These are phyloP conservation scores for Acanthamoeba pearcei DNA, from an alignment of 208 protist species.

Conservation along the genomic window DNA sequence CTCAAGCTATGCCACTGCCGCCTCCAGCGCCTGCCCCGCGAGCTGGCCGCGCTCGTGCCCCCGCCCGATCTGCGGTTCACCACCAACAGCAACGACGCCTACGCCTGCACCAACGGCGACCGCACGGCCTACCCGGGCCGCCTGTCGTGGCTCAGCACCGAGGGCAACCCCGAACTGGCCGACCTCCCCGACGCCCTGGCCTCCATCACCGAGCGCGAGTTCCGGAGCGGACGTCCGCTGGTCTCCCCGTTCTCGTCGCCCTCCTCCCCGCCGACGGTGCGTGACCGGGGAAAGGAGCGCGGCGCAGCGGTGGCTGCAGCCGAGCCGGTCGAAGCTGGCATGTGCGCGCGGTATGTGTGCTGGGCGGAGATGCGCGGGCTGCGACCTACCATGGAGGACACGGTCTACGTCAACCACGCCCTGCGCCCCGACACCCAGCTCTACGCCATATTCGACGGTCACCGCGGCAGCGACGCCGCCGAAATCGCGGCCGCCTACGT, in stretches of 20 bases:
- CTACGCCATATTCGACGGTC: conserved; percentile 69
- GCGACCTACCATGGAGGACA: conserved; percentile 72
- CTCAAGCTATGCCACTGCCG: conserved; percentile 68
- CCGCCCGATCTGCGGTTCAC: not conserved
- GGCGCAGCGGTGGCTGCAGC: not conserved
- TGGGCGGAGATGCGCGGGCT: conserved; percentile 73
- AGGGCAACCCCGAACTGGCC: conserved; percentile 37
- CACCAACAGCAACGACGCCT: conserved; percentile 8
- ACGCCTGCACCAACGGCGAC: conserved; percentile 27
- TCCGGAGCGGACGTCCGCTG: not conserved
- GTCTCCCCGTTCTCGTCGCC: not conserved
- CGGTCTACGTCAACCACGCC: conserved; percentile 56
- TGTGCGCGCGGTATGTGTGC: conserved; percentile 1
- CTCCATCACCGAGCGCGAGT: conserved; percentile 58
- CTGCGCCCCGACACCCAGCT: conserved; percentile 33
- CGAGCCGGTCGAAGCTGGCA: not conserved
- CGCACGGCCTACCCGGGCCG: not conserved
- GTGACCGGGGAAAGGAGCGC: not conserved
- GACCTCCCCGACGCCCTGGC: conserved; percentile 13
- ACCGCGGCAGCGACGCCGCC: conserved; percentile 68
- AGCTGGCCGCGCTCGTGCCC: conserved; percentile 46
- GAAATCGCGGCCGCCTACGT: conserved; percentile 54
- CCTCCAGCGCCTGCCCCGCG: conserved; percentile 14
- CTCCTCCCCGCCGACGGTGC: not conserved
- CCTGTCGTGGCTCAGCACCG: conserved; percentile 44